Conservation (phyloP, 2,329 filamentous ascomycete species). For the Fusarium pseudograminearum region DNA sequence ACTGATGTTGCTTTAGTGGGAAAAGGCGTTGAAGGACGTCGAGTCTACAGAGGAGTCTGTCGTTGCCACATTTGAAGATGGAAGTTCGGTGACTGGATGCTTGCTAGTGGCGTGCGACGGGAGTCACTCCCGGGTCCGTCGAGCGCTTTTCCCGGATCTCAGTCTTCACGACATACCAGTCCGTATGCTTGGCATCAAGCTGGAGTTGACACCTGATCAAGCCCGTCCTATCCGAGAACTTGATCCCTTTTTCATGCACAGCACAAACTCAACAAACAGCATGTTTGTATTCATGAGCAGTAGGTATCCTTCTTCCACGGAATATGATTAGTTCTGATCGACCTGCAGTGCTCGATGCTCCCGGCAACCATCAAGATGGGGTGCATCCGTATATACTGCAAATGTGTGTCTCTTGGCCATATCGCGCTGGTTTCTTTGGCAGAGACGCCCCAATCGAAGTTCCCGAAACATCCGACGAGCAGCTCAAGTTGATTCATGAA, state of each 20-base stretch:
- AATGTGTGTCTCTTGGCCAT: slow-evolving; percentile 65
- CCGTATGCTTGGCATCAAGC: slow-evolving; percentile 60
- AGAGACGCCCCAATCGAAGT: slow-evolving; percentile 52
- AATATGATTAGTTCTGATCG: rapidly evolving
- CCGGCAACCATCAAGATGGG: slow-evolving; percentile 54
- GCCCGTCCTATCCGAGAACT: slow-evolving; percentile 58
- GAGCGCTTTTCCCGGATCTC: slow-evolving; percentile 52
- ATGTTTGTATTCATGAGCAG: slow-evolving; percentile 66
- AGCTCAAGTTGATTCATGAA: slow-evolving; percentile 57
- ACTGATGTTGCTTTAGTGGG: slow-evolving; percentile 51
- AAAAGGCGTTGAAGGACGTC: slow-evolving; percentile 53
- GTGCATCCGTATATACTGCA: slow-evolving; percentile 59
- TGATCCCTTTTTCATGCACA: slow-evolving; percentile 68
- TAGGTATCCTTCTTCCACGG: slow-evolving; percentile 48
- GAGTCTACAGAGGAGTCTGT: slow-evolving; percentile 50
- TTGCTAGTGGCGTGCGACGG: slow-evolving; percentile 66
- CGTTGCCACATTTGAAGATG: slow-evolving; percentile 61
- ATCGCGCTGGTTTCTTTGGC: slow-evolving; percentile 52
- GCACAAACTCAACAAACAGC: slow-evolving; percentile 63
- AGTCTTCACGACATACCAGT: slow-evolving; percentile 60
- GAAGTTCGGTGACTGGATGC: slow-evolving; percentile 55
- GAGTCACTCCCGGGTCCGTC: slow-evolving; percentile 58
- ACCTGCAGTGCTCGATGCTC: slow-evolving; percentile 60
- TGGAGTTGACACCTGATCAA: slow-evolving; percentile 56
- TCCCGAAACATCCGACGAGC: slow-evolving; percentile 55